Evolutionary conservation across 2,329 filamentous ascomycete species (phyloP).

Genomic region (Thelonectria rubi): DNA sequence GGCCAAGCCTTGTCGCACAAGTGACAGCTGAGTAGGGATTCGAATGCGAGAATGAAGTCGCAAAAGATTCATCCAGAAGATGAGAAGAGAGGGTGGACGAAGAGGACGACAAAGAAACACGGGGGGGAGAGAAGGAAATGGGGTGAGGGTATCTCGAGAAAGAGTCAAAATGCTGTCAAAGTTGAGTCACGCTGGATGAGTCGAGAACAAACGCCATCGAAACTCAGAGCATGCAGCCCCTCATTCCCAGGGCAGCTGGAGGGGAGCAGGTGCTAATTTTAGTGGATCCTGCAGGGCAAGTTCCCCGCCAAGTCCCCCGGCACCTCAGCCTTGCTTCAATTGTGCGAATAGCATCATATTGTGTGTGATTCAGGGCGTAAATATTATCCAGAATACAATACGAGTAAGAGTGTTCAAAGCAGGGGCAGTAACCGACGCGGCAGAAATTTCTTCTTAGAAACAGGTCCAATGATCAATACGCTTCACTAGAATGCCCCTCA

Average conservation of each 20-base stretch:
- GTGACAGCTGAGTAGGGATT: slow-evolving; percentile 40
- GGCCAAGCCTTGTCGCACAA: slow-evolving; percentile 29
- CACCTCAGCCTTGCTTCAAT: slow-evolving; percentile 25
- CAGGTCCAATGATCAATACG: too few species aligned
- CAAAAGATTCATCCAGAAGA: slow-evolving; percentile 49
- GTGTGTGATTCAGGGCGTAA: background rate
- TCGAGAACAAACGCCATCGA: slow-evolving; percentile 4
- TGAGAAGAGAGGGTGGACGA: slow-evolving; percentile 9
- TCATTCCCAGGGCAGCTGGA: slow-evolving; percentile 2
- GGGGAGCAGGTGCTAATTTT: slow-evolving; percentile 2
- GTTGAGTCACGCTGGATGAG: slow-evolving; percentile 11
- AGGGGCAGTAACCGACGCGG: too few species aligned
- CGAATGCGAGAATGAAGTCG: slow-evolving; percentile 44
- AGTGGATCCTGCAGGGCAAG: slow-evolving; percentile 8
- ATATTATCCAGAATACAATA: background rate
- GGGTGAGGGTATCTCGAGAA: slow-evolving; percentile 25
- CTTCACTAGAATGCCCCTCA: slow-evolving; percentile 1
- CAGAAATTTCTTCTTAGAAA: too few species aligned
- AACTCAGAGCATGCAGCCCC: slow-evolving; percentile 19
- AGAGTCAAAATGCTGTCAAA: slow-evolving; percentile 23
- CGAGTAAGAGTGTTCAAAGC: background rate
- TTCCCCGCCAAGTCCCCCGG: slow-evolving; percentile 7
- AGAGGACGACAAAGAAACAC: background rate
- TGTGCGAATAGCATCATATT: background rate
- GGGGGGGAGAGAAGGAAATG: slow-evolving; percentile 21